Conservation (phyloP, 1,139 yeast genomes). For the Nakaseomyces kungkrabaensis region DNA sequence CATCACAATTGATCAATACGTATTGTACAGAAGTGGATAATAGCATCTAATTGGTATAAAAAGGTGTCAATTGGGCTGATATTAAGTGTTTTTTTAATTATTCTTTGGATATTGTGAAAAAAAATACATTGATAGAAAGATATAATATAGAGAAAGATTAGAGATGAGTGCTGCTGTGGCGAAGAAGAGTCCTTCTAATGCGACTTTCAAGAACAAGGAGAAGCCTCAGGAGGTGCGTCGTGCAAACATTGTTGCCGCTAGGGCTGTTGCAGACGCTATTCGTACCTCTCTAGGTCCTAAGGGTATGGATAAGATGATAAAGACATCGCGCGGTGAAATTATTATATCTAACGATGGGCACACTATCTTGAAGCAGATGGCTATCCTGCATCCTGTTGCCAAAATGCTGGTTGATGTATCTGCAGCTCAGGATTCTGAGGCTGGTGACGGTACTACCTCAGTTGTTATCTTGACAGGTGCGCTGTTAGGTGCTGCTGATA, state of each 20-base stretch:
- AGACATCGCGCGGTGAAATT: conserved; percentile 84
- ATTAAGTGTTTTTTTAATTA: too few species aligned
- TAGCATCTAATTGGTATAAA: too few species aligned
- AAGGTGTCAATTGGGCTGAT: too few species aligned
- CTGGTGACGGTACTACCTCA: conserved; percentile 98
- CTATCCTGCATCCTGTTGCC: conserved; percentile 96
- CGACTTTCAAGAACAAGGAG: conserved; percentile 87
- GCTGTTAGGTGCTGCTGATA: conserved; percentile 87
- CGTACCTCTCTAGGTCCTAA: conserved; percentile 96
- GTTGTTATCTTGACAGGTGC: conserved; percentile 96
- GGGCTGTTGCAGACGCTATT: conserved; percentile 97
- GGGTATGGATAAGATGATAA: conserved; percentile 99
- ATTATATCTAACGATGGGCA: conserved; percentile 97
- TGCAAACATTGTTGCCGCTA: conserved; percentile 87
- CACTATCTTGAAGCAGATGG: conserved; percentile 93
- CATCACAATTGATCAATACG: too few species aligned
- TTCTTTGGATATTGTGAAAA: background rate
- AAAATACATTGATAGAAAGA: background rate
- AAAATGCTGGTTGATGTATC: conserved; percentile 95
- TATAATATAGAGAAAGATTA: background rate
- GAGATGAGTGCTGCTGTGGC: conserved; percentile 16
- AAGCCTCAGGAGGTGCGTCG: conserved; percentile 96
- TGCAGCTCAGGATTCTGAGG: conserved; percentile 96
- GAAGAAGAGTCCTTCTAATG: conserved; percentile 50
- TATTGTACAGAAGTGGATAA: too few species aligned